Evolutionary conservation across 768 basidiomycete genomes (phyloP).

Genomic region (Naganishia kalamii): DNA sequence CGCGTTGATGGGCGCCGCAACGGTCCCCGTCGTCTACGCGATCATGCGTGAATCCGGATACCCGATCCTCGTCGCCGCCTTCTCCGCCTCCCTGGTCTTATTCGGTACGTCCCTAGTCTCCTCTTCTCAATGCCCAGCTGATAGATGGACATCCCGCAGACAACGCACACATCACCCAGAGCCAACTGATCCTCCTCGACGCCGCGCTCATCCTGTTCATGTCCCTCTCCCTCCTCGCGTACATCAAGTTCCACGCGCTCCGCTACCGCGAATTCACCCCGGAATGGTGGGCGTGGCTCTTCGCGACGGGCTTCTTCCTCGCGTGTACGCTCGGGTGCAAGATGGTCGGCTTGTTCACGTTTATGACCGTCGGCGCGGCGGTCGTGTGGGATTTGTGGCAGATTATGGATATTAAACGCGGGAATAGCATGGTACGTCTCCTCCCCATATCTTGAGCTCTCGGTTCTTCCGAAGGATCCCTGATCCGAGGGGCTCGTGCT

Average conservation of each 20-base stretch:
- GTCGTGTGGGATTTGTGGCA: slow-evolving; percentile 93
- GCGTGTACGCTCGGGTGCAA: slow-evolving; percentile 96
- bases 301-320: slow-evolving; percentile 84
- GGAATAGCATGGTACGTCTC: slow-evolving; percentile 63
- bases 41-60: slow-evolving; percentile 99
- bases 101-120: slow-evolving; percentile 59
- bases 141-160: slow-evolving; percentile 63
- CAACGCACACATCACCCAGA: slow-evolving; percentile 91
- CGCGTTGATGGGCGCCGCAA: slow-evolving; percentile 82
- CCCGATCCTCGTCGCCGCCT: slow-evolving; percentile 79
- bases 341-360: slow-evolving; percentile 92
- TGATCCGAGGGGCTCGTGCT: no score
- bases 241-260: slow-evolving; percentile 87
- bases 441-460: not conserved
- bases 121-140: not conserved
- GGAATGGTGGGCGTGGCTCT: slow-evolving; percentile 92
- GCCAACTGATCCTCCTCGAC: slow-evolving; percentile 92
- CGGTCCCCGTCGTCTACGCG: slow-evolving; percentile 80
- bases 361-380: slow-evolving; percentile 78
- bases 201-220: slow-evolving; percentile 93
- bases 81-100: slow-evolving; percentile 75
- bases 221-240: slow-evolving; percentile 83
- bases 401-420: slow-evolving; percentile 74
- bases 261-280: slow-evolving; percentile 81
- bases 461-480: not conserved